Evolutionary conservation across 306 rosid genomes (phyloP), one percentile per base, ranked within the genome.

Genomic region (Casuarina glauca): DNA sequence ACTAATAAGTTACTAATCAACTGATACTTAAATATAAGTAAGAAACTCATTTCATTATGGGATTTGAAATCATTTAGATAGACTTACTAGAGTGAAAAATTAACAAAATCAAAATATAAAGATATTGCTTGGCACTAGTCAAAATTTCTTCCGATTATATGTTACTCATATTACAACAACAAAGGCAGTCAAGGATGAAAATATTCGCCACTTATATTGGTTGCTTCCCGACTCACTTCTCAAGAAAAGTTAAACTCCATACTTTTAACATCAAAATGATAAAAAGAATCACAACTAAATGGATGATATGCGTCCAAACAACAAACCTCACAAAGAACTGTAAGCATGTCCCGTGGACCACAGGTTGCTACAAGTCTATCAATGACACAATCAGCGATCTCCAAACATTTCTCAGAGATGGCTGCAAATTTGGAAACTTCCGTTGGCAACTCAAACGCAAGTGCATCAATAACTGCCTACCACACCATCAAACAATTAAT

Each of bases 281-380:
- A 53, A 12, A 43, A 49, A 60, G 53, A 57, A 43, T 10, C 39
- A 8, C 60, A 1, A 69, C 10, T 11, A 9, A 68, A 51, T 61
- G n/a, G 75, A 75, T 26, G 5, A 73, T 53, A 70, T 50, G 60
- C 15, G 77, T 11, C 43, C 17, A 49, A 54, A 71, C 75, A 75
- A 83, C 89, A 69, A 68, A 86, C 89, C 79, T 88, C 90, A 62
- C 99, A 88, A 74, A 95, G 90, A 87, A 91, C 70, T 39, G 97
- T 78, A 78, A 91, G 91, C 97, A 93, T 88, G 73, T 91, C 97
- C 79, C 96, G 85, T 19, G 97, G 97, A 82, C 87, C 87, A 83
- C 97, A 89, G 58, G 61, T 77, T 11, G 45, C 73, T 57, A 89
- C 78, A 75, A 91, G 83, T 81, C 81, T 89, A 86, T 87, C 88